Evolutionary conservation across 192 early-diverging fungal species (phyloP).

Genomic region (Podila minutissima): DNA sequence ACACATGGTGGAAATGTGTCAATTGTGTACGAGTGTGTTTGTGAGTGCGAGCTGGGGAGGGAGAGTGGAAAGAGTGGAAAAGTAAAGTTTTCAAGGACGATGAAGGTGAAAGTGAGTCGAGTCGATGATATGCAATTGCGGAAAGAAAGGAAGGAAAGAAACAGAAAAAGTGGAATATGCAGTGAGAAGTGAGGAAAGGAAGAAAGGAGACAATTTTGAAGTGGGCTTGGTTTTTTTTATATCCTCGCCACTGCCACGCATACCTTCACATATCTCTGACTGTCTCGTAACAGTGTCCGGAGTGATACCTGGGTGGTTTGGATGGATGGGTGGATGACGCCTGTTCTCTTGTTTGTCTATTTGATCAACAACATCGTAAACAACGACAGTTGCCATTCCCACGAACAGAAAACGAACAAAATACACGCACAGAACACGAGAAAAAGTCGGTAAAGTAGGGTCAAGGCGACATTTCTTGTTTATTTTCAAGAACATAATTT

Average conservation of each 20-base stretch:
- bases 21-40: not conserved
- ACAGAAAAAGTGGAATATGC: not conserved
- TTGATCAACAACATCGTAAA: too few species aligned
- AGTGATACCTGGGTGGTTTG: not conserved
- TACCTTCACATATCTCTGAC: not conserved
- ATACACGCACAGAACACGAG: too few species aligned
- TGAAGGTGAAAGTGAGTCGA: not conserved
- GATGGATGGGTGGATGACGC: not conserved
- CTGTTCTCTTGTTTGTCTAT: not conserved
- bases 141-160: not conserved
- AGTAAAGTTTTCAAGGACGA: not conserved
- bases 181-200: not conserved
- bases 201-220: not conserved
- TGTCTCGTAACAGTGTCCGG: not conserved
- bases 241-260: not conserved
- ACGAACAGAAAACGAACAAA: too few species aligned
- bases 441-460: too few species aligned
- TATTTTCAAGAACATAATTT: too few species aligned
- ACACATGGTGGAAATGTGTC: not conserved
- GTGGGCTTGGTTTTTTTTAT: not conserved
- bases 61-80: not conserved
- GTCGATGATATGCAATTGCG: not conserved
- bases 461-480: too few species aligned
- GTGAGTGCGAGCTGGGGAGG: not conserved
- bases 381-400: too few species aligned